Base-by-base conservation (phyloP, 352 stramenopile genomes). In the Thraustochytrium striatum region DNA sequence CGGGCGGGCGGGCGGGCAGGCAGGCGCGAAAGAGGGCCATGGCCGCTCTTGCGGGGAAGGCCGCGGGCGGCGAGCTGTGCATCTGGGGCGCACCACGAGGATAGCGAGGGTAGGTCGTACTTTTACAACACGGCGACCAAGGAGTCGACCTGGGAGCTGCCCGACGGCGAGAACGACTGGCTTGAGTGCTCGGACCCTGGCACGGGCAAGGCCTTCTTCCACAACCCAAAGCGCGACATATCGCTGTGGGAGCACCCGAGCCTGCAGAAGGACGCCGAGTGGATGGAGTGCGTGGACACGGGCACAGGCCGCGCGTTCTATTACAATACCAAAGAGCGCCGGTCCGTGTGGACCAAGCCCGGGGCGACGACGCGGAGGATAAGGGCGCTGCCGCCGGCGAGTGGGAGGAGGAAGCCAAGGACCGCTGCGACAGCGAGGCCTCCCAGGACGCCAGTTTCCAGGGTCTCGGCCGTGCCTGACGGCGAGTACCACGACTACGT, bases 401-500 rank as follows among this genome's bases (percentile, higher is more conserved):
- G 39, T 5, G 13, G n/a, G n/a, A n/a, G n/a, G n/a, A n/a, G n/a
- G n/a, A n/a, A n/a, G n/a, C n/a, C n/a, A n/a, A n/a, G 39, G 39
- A 13, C 39, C 5, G 5, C 39, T 5, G 39, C 39, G 39, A 5
- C 39, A 47, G 39, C 39, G 39, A 5, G 13, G 39, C 39, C 39
- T 13, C 5, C 39, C 5, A 47, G 5, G 39, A 47, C 39, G 39
- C 5, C 39, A 47, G 39, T 13, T 47, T 5, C 39, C 5, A 47
- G 39, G 39, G 5, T 13, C 39, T 47, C 39, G 39, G 39, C 39
- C 5, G 5, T 47, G 5, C 39, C 65, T 28, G 65, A 75, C 8
- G 65, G 65, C 39, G 65, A 75, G 50, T 75, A 62, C 36, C 65
- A 75, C 25, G 78, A 80, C 44, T 83, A 73, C 44, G 47, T 83